Base-by-base conservation (phyloP, 2,329 filamentous ascomycete genomes). In the Madurella fahalii region DNA sequence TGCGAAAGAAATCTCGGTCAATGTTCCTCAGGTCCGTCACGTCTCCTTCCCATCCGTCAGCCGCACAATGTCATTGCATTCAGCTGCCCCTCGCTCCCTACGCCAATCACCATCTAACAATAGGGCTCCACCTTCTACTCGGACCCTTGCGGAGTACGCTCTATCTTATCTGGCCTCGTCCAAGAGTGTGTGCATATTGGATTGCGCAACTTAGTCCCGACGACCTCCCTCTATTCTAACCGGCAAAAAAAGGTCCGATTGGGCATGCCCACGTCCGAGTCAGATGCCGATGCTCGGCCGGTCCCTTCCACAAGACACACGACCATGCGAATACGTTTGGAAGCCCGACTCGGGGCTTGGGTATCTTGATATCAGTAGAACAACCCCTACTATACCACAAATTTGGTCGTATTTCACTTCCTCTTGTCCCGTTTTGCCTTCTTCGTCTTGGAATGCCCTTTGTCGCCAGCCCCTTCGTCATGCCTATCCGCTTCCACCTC, bases 401-500 rank as follows among this genome's bases (percentile, higher is more conserved):
- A 37, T n/a, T n/a, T n/a, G n/a, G 34, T 42, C 25, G 49, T 40
- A 47, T 41, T 34, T 58, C 57, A 60, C 55, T 53, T 60, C 56
- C 47, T 61, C 62, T 63, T 65, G 16, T 65, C 61, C 44, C 73
- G 74, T 69, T 77, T 78, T 9, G 64, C 63, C 71, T 81, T 84
- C 69, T 83, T 84, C 12, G 70, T 63, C 68, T 81, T 80, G 65
- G 81, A 78, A 52, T 72, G 68, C 58, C 72, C 75, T 65, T 77
- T 78, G 53, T 77, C 77, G 2, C 75, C 83, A 53, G 83, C 74
- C 47, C 73, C 79, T 65, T 84, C 77, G 50, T 85, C 83, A 63
- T 84, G 86, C 15, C 85, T 78, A 64, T 86, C 84, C 18, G 74
- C 75, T 4, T 82, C 83, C 15, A 71, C 70, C 9, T 73, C 76